phyloP scores from a whole-genome alignment of 352 stramenopile genomes.

The Pythium angustatum region DNA sequence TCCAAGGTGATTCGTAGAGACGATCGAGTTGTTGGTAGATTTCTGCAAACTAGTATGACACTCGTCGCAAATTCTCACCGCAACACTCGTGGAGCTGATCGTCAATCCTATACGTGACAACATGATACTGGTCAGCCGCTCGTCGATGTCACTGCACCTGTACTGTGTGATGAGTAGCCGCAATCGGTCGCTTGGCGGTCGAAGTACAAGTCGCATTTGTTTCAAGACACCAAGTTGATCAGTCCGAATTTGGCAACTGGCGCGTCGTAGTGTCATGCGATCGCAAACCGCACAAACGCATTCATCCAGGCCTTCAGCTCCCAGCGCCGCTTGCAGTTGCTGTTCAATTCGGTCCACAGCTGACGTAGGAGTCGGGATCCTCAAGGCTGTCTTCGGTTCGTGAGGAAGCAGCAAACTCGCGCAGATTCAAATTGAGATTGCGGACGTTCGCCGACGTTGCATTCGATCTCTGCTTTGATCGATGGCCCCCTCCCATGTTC shows the following conservation, averaged over 20 bases:
- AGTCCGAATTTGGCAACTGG: background rate
- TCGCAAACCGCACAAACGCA: constrained; percentile 1
- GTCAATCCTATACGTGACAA: background rate
- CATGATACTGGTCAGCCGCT: background rate
- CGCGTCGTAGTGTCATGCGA: background rate
- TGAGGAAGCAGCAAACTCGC: no score
- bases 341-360: no score
- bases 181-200: background rate
- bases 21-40: background rate
- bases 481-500: no score
- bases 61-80: background rate
- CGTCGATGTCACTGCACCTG: background rate
- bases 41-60: background rate
- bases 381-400: no score
- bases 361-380: no score
- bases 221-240: background rate
- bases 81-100: background rate
- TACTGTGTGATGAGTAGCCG: background rate
- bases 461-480: no score
- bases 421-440: no score
- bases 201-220: background rate
- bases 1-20: background rate
- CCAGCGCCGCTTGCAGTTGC: background rate
- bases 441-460: no score
- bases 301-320: background rate